Percentiles rank a stretch among this genome's conserved stretches.
phyloP scores from a whole-genome alignment of 2,329 filamentous ascomycete species.

The Aspergillus ochraceus region DNA sequence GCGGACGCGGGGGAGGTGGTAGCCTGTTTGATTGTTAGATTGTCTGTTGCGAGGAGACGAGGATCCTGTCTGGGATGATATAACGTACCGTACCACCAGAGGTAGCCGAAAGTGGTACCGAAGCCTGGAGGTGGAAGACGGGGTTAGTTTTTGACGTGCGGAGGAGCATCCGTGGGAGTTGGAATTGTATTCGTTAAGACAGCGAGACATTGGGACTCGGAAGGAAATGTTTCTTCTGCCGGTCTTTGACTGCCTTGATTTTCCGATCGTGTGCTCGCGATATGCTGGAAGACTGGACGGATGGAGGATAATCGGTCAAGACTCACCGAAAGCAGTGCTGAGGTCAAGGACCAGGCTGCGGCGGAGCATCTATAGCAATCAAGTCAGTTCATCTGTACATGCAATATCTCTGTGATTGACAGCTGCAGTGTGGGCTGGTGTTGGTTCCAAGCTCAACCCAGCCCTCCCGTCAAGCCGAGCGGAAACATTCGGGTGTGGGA shows the following conservation, averaged over 20 bases:
- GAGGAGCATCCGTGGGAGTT: background rate
- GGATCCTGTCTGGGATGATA: background rate
- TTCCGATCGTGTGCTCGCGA: background rate
- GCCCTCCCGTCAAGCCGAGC: background rate
- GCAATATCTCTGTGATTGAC: background rate
- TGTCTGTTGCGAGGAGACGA: background rate
- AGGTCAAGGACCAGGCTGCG: constrained; percentile 66
- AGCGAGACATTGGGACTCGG: too few species aligned
- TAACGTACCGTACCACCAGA: constrained; percentile 66
- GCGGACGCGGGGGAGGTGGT: constrained; percentile 64
- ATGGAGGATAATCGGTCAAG: background rate
- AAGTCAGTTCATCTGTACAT: constrained; percentile 16
- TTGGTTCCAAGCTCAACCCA: background rate
- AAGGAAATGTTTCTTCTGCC: too few species aligned
- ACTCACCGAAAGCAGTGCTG: constrained; percentile 65
- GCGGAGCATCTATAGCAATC: constrained; percentile 59
- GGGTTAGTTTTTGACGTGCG: constrained; percentile 15
- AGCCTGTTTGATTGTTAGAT: constrained; percentile 45
- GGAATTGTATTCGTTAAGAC: background rate
- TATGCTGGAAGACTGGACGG: background rate
- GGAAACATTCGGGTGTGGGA: constrained; percentile 19
- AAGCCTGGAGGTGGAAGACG: constrained; percentile 49
- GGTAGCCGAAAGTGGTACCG: constrained; percentile 62
- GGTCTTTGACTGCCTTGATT: too few species aligned
- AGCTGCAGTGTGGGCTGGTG: background rate